Evolutionary conservation across 352 stramenopile genomes (phyloP).

Genomic region (Pseudoperonospora humuli): DNA sequence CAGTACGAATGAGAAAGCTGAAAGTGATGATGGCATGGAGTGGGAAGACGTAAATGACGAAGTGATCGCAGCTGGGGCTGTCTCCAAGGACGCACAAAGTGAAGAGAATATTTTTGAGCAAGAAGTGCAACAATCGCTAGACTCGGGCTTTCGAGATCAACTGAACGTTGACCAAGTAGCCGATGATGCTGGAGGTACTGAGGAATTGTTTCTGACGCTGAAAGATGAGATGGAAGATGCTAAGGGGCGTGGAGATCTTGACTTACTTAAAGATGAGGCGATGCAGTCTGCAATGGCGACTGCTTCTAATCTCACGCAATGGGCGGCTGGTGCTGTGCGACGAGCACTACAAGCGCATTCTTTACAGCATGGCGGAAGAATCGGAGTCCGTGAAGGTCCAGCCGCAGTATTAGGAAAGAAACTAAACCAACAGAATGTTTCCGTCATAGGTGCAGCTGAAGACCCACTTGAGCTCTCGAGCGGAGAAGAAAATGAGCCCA

Average conservation of each 20-base stretch:
- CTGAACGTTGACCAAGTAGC: not conserved
- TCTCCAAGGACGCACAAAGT: too few species aligned
- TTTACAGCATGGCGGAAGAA: constrained; percentile 24
- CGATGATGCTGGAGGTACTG: constrained; percentile 18
- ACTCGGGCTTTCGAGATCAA: not conserved
- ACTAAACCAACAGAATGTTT: not conserved
- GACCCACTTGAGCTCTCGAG: constrained; percentile 9
- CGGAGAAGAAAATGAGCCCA: constrained; percentile 13
- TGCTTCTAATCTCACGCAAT: constrained; percentile 85
- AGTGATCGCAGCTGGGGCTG: not conserved
- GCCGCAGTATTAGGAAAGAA: not conserved
- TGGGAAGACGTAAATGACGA: constrained; percentile 38
- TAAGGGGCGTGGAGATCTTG: constrained; percentile 57
- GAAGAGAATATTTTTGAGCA: not conserved
- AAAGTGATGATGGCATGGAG: constrained; percentile 36
- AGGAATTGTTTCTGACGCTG: constrained; percentile 49
- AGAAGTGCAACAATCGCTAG: constrained; percentile 1
- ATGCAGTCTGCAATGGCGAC: constrained; percentile 70
- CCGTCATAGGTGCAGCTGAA: constrained; percentile 5
- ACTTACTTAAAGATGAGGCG: constrained; percentile 53
- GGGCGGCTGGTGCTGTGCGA: constrained; percentile 69
- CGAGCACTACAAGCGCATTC: constrained; percentile 62
- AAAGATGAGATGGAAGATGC: constrained; percentile 67
- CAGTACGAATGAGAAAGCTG: not conserved
- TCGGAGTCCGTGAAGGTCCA: constrained; percentile 7